Evolutionary conservation across 2,329 filamentous ascomycete species (phyloP).

Genomic region (Xylariaceae sp.): DNA sequence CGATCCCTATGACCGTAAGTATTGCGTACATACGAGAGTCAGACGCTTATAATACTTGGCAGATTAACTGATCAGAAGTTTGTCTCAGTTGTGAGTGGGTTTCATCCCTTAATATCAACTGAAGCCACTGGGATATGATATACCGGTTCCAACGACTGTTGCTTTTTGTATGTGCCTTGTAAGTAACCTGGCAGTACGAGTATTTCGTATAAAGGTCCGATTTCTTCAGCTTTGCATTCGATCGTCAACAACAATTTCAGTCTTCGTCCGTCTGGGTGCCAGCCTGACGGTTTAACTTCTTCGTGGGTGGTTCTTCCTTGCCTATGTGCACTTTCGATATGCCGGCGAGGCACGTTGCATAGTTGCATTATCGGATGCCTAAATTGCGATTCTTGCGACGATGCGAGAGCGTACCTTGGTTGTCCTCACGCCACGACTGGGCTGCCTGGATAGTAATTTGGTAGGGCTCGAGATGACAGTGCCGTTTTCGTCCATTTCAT

Average conservation of each 20-base stretch:
- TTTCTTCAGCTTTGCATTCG: too few species aligned
- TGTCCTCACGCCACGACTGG: not conserved
- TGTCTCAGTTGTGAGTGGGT: not conserved
- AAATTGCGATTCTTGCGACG: not conserved
- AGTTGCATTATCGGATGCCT: constrained; percentile 2
- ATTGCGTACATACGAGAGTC: too few species aligned
- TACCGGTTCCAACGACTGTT: not conserved
- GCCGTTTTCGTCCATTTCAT: not conserved
- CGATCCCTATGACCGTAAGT: too few species aligned
- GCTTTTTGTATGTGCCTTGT: not conserved
- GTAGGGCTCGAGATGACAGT: not conserved
- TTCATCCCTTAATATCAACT: not conserved
- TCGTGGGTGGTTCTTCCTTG: not conserved
- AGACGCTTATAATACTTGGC: not conserved
- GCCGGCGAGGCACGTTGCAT: constrained; percentile 1
- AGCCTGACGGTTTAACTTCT: not conserved
- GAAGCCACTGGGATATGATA: not conserved
- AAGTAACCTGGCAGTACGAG: not conserved
- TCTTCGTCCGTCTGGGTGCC: not conserved
- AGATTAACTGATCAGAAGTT: not conserved
- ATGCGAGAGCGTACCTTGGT: not conserved
- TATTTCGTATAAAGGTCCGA: not conserved
- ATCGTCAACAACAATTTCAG: too few species aligned
- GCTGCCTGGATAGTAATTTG: not conserved
- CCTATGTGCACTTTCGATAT: not conserved